Conservation (phyloP, 345 rosid species). For the Mallotus nudiflorus region DNA sequence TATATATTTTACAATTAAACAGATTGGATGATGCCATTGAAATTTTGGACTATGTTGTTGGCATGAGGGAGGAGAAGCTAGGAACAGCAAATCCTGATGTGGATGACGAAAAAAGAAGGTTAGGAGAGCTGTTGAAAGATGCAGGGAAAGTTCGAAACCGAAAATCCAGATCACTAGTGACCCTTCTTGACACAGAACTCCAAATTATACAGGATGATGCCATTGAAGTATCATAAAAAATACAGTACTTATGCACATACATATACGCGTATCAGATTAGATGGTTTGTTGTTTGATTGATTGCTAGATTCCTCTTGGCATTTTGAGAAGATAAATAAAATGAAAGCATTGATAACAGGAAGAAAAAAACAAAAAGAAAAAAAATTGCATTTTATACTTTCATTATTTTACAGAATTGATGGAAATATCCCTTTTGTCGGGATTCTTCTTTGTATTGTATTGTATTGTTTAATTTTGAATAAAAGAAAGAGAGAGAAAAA, state of each 20-base stretch:
- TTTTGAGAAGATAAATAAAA: constrained; percentile 14
- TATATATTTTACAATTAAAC: constrained; percentile 11
- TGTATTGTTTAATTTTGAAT: constrained; percentile 30
- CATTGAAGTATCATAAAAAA: constrained; percentile 31
- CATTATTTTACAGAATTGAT: constrained; percentile 20
- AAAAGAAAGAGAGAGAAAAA: too few relatives aligned
- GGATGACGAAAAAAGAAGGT: constrained; percentile 70
- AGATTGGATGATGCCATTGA: constrained; percentile 93
- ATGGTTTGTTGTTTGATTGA: background rate
- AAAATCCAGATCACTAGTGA: constrained; percentile 66
- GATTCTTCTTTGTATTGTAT: constrained; percentile 28
- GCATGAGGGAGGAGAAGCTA: constrained; percentile 92
- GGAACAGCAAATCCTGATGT: constrained; percentile 97
- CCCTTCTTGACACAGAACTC: constrained; percentile 55
- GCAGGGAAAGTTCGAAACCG: constrained; percentile 76
- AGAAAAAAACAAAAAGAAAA: background rate
- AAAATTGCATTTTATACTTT: constrained; percentile 14
- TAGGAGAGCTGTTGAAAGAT: constrained; percentile 76
- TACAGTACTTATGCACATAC: constrained; percentile 19
- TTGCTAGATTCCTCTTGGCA: constrained; percentile 20
- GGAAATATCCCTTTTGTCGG: constrained; percentile 20
- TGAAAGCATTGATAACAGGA: background rate
- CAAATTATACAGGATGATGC: constrained; percentile 34
- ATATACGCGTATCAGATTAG: background rate
- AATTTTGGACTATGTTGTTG: constrained; percentile 76